These are phyloP conservation scores for Septoria petroselini DNA, from an alignment of 2,329 filamentous ascomycete species.

Conservation along the genomic window DNA sequence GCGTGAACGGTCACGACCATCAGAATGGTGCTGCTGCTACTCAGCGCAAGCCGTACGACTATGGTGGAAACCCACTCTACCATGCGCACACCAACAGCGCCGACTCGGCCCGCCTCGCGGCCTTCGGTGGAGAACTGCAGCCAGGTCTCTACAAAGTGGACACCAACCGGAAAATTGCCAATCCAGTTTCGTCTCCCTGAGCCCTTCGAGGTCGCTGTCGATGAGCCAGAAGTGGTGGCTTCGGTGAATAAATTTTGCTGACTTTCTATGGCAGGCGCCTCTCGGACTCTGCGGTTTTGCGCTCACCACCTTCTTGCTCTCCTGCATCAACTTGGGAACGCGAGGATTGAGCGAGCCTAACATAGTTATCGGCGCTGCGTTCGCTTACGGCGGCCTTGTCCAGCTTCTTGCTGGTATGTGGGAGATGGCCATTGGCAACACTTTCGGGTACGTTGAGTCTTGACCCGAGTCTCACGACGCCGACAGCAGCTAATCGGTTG, in stretches of 20 bases:
- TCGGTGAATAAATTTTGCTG: no score
- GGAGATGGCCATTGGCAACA: conserved; percentile 38
- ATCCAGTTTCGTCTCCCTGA: background rate
- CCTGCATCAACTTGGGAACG: conserved; percentile 49
- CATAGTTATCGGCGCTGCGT: conserved; percentile 50
- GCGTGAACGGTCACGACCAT: conserved; percentile 41
- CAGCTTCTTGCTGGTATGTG: conserved; percentile 54
- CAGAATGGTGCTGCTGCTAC: conserved; percentile 29
- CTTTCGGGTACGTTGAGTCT: conserved; percentile 2
- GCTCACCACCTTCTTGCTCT: conserved; percentile 62
- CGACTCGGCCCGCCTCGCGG: conserved; percentile 47
- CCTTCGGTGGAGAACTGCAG: conserved; percentile 54
- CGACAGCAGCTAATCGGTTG: conserved; percentile 36
- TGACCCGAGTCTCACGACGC: no score
- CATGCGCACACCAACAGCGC: conserved; percentile 46
- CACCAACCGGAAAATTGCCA: conserved; percentile 29
- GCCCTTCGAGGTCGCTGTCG: background rate
- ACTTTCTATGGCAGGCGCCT: conserved; percentile 60
- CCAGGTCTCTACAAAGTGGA: conserved; percentile 48
- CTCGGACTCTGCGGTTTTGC: conserved; percentile 62
- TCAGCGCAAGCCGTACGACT: conserved; percentile 49
- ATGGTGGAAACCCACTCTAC: conserved; percentile 53
- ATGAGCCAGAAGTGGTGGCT: background rate
- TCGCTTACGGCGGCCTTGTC: conserved; percentile 51
- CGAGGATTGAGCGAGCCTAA: conserved; percentile 44